These are phyloP conservation scores for Crithidia thermophila DNA, from an alignment of 208 protist species.

Conservation along the genomic window DNA sequence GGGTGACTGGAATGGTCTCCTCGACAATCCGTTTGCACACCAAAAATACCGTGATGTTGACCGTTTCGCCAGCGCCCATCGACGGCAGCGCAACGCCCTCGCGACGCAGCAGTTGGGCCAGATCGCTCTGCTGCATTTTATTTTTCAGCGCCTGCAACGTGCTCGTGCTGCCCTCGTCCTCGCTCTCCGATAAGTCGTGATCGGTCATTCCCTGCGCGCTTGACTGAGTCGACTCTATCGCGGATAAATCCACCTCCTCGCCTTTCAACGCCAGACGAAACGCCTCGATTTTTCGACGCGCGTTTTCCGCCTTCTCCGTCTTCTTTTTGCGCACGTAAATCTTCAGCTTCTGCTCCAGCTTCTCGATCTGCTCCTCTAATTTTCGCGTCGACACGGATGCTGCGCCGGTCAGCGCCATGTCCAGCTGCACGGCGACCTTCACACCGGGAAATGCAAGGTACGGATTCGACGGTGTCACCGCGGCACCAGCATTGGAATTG, in stretches of 20 bases:
- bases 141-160: conserved; percentile 26
- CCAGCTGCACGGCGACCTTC: conserved; percentile 70
- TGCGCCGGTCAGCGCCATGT: conserved; percentile 65
- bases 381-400: conserved; percentile 70
- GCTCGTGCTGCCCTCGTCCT: conserved; percentile 47
- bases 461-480: conserved; percentile 23
- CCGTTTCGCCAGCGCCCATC: conserved; percentile 76
- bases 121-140: conserved; percentile 38
- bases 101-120: conserved; percentile 55
- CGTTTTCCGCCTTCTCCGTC: conserved; percentile 69
- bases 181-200: conserved; percentile 71
- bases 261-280: conserved; percentile 67
- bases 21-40: conserved; percentile 47
- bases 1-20: conserved; percentile 52
- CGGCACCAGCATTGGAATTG: conserved; percentile 15
- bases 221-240: conserved; percentile 30
- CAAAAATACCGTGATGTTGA: conserved; percentile 64
- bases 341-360: conserved; percentile 89
- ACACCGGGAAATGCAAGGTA: conserved; percentile 74
- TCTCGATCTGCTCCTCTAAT: conserved; percentile 89
- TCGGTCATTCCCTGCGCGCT: conserved; percentile 30
- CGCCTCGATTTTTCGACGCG: conserved; percentile 62
- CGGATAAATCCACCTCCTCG: conserved; percentile 64
- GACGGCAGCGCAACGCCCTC: conserved; percentile 78
- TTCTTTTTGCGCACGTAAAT: conserved; percentile 90